A percentile compares a stretch with the other conserved stretches of the same genome.
Evolutionary conservation across 179 eudicot genomes (phyloP).

Genomic region (Corrigiola litoralis): DNA sequence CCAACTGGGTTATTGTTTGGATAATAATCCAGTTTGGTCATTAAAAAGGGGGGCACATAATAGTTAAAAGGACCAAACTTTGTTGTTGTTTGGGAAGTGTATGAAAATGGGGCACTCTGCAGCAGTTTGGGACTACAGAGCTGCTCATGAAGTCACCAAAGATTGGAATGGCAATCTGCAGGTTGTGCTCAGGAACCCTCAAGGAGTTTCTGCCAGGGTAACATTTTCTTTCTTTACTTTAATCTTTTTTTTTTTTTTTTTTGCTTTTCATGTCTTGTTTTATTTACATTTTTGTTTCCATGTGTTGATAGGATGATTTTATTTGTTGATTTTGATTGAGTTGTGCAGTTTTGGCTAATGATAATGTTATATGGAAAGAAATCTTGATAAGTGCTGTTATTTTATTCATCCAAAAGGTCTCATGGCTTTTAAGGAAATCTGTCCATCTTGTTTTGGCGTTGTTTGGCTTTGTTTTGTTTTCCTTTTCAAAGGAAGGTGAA

Average conservation of each 20-base stretch:
- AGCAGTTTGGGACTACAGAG: slow-evolving; percentile 61
- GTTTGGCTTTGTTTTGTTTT: background rate
- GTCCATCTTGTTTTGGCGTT: background rate
- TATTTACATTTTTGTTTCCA: background rate
- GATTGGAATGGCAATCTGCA: slow-evolving; percentile 77
- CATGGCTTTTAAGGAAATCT: slow-evolving; percentile 1
- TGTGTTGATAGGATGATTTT: background rate
- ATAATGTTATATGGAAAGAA: background rate
- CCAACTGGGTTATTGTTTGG: slow-evolving; percentile 21
- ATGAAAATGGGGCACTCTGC: slow-evolving; percentile 70
- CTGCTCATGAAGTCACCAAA: slow-evolving; percentile 47
- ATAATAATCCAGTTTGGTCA: slow-evolving; percentile 8
- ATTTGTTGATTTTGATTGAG: background rate
- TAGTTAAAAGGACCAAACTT: background rate
- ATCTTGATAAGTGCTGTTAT: background rate
- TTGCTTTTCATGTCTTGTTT: background rate
- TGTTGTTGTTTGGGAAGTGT: background rate
- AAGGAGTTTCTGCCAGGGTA: slow-evolving; percentile 72
- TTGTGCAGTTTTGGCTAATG: background rate
- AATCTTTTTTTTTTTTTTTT: background rate
- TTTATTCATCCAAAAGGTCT: background rate
- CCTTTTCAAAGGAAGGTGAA: background rate
- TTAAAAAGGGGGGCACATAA: slow-evolving; percentile 8
- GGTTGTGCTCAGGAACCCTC: slow-evolving; percentile 66
- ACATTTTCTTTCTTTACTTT: slow-evolving; percentile 4